Evolutionary conservation across 2,329 filamentous ascomycete genomes (phyloP).

Genomic region (Leptosphaerulina australis): DNA sequence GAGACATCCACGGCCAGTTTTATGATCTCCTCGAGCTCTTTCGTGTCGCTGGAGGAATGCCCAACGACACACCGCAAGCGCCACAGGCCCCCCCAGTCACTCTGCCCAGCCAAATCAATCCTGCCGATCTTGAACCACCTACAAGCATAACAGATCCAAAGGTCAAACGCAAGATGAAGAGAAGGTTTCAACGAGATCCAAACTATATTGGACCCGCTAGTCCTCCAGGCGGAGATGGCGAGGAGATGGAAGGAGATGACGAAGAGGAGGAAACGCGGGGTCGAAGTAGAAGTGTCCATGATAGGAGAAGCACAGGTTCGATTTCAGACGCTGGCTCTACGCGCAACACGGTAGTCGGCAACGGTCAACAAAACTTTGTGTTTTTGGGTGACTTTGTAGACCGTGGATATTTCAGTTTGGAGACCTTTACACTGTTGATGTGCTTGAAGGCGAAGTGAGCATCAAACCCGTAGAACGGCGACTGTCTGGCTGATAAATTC

Average conservation of each 20-base stretch:
- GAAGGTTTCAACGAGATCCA: constrained; percentile 56
- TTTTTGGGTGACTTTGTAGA: constrained; percentile 76
- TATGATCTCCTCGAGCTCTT: constrained; percentile 98
- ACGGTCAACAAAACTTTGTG: constrained; percentile 71
- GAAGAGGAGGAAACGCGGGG: constrained; percentile 58
- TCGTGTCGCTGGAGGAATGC: constrained; percentile 95
- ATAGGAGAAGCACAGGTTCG: constrained; percentile 49
- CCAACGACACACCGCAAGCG: constrained; percentile 68
- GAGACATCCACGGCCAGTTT: constrained; percentile 98
- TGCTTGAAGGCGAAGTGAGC: constrained; percentile 73
- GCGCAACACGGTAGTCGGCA: constrained; percentile 53
- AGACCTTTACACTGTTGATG: constrained; percentile 74
- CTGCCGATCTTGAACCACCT: constrained; percentile 91
- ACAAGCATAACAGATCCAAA: constrained; percentile 87
- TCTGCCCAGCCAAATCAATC: constrained; percentile 72
- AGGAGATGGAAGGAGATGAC: constrained; percentile 50
- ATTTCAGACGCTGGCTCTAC: constrained; percentile 50
- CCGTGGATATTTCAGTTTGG: constrained; percentile 74
- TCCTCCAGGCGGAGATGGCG: constrained; percentile 57
- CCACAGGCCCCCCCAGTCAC: constrained; percentile 72
- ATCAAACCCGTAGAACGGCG: neutral
- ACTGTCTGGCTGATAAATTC: constrained; percentile 7
- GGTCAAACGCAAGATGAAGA: constrained; percentile 80
- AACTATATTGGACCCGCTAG: constrained; percentile 60
- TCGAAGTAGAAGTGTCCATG: constrained; percentile 52